Conservation (phyloP, 352 stramenopile genomes). For the Phytophthora sansomeana region DNA sequence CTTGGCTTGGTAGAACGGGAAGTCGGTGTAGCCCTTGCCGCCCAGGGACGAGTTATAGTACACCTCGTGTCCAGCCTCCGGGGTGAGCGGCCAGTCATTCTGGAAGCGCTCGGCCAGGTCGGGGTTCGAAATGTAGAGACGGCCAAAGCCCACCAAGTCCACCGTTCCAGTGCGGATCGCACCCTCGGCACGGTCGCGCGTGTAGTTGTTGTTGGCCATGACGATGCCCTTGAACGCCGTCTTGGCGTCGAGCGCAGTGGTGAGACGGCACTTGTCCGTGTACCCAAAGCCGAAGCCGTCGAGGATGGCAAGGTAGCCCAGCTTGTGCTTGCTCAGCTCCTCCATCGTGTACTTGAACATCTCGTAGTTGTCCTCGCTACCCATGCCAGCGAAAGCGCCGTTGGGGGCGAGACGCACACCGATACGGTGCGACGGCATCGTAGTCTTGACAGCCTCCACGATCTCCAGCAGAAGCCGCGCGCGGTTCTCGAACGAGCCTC, state of each 20-base stretch:
- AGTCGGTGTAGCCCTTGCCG: constrained; percentile 39
- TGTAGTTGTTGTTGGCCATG: constrained; percentile 50
- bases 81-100: constrained; percentile 35
- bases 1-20: constrained; percentile 27
- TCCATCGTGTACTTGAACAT: constrained; percentile 46
- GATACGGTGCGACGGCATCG: constrained; percentile 34
- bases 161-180: constrained; percentile 36
- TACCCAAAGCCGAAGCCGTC: constrained; percentile 48
- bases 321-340: constrained; percentile 36
- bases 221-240: constrained; percentile 42
- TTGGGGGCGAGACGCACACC: constrained; percentile 49
- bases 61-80: constrained; percentile 23
- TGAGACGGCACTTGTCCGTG: constrained; percentile 39
- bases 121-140: constrained; percentile 54
- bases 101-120: constrained; percentile 51
- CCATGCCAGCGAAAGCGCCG: constrained; percentile 42
- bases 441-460: constrained; percentile 60
- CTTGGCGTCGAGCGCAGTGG: constrained; percentile 37
- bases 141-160: constrained; percentile 46
- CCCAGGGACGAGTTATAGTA: constrained; percentile 39
- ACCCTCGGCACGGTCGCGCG: constrained; percentile 38
- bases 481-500: constrained; percentile 86
- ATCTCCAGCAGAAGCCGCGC: constrained; percentile 74
- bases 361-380: constrained; percentile 52
- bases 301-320: constrained; percentile 53